These are phyloP conservation scores for Patellifolia procumbens DNA, from an alignment of 179 eudicot species.

Conservation along the genomic window DNA sequence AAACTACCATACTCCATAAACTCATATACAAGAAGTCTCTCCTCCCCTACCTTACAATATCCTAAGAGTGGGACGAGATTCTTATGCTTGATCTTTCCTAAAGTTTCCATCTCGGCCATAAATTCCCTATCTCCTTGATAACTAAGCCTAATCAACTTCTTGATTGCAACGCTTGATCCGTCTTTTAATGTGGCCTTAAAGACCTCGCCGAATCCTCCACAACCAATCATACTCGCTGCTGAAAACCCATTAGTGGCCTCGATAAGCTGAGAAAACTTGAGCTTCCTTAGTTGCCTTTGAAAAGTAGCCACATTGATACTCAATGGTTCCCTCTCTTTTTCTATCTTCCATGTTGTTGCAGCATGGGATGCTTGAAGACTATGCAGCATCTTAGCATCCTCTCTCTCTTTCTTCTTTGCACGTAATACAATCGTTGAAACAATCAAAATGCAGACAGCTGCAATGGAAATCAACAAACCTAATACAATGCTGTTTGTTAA, in stretches of 20 bases:
- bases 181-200: conserved; percentile 92
- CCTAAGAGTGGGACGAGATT: conserved; percentile 93
- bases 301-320: conserved; percentile 98
- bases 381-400: conserved; percentile 72
- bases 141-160: conserved; percentile 82
- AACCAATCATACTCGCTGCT: conserved; percentile 82
- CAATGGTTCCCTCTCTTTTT: conserved; percentile 89
- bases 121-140: conserved; percentile 95
- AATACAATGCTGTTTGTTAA: conserved; percentile 74
- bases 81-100: conserved; percentile 90
- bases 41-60: conserved; percentile 93
- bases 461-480: conserved; percentile 72
- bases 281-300: conserved; percentile 79
- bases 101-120: conserved; percentile 98
- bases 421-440: conserved; percentile 82
- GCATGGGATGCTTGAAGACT: conserved; percentile 65
- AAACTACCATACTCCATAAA: conserved; percentile 89
- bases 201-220: conserved; percentile 96
- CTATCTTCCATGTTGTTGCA: conserved; percentile 95
- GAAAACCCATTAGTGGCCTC: conserved; percentile 99
- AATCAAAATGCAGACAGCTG: conserved; percentile 57
- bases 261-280: conserved; percentile 87
- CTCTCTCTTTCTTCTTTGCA: conserved; percentile 58
- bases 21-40: conserved; percentile 86
- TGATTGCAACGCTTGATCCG: conserved; percentile 93